phyloP scores from a whole-genome alignment of 2,329 filamentous ascomycete genomes.

The Aureobasidium sp. region DNA sequence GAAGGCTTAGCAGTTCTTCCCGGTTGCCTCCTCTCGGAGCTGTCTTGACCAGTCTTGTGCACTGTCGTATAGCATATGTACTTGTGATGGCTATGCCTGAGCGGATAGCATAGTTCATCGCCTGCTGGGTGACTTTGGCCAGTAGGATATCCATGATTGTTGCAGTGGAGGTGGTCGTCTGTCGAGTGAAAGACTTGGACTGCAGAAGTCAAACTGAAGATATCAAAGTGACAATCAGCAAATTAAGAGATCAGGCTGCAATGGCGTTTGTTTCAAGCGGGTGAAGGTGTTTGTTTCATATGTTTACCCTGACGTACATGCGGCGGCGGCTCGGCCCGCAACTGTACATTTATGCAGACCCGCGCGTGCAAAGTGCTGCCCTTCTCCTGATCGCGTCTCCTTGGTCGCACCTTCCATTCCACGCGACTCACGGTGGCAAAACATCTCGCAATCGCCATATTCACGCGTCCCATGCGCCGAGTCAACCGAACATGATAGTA shows the following conservation, averaged over 20 bases:
- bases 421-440: conserved; percentile 6
- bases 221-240: no score
- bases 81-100: conserved; percentile 82
- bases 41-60: conserved; percentile 63
- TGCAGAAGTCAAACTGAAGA: not conserved
- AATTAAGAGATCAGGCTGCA: not conserved
- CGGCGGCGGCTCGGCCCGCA: not conserved
- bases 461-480: not conserved
- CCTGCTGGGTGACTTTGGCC: conserved; percentile 61
- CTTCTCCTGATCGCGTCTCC: not conserved
- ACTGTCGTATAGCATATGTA: conserved; percentile 75
- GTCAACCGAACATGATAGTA: not conserved
- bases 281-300: conserved; percentile 8
- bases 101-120: conserved; percentile 85
- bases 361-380: not conserved
- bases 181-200: not conserved
- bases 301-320: not conserved
- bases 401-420: not conserved
- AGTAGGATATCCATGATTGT: conserved; percentile 62
- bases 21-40: conserved; percentile 64
- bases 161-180: not conserved
- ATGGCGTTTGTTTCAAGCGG: conserved; percentile 6
- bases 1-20: conserved; percentile 63
- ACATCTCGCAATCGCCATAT: not conserved
- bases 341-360: not conserved